phyloP scores from a whole-genome alignment of 1,284 basidiomycete species.

The Athelia sp. region DNA sequence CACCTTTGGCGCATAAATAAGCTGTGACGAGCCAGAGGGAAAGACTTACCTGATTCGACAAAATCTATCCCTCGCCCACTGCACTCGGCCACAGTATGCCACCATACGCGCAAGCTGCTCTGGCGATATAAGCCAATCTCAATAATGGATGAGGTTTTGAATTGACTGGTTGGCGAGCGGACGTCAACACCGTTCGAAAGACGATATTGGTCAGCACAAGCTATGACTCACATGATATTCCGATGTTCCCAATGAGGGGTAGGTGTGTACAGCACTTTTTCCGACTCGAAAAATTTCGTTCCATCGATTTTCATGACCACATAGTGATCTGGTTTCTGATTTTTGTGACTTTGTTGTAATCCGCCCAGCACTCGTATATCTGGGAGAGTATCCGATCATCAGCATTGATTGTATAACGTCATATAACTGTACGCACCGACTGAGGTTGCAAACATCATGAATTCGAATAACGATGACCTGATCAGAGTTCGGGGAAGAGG shows the following conservation, averaged over 20 bases:
- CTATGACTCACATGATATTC: neutral
- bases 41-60: neutral
- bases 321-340: too few species aligned
- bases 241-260: neutral
- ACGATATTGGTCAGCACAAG: too few species aligned
- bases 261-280: neutral
- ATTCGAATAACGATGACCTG: too few species aligned
- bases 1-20: neutral
- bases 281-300: neutral
- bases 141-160: neutral
- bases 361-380: too few species aligned
- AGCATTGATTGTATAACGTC: too few species aligned
- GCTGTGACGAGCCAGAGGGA: neutral
- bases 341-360: too few species aligned
- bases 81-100: neutral
- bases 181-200: neutral
- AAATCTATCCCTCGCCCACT: neutral
- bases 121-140: neutral
- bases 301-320: neutral
- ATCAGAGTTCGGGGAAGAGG: too few species aligned
- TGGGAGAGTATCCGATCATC: too few species aligned
- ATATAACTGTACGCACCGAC: too few species aligned
- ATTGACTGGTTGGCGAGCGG: neutral
- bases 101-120: neutral
- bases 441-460: too few species aligned